Evolutionary conservation across 2,329 filamentous ascomycete species (phyloP), one percentile per base, ranked within the genome.

Genomic region (Neopestalotiopsis sp.): DNA sequence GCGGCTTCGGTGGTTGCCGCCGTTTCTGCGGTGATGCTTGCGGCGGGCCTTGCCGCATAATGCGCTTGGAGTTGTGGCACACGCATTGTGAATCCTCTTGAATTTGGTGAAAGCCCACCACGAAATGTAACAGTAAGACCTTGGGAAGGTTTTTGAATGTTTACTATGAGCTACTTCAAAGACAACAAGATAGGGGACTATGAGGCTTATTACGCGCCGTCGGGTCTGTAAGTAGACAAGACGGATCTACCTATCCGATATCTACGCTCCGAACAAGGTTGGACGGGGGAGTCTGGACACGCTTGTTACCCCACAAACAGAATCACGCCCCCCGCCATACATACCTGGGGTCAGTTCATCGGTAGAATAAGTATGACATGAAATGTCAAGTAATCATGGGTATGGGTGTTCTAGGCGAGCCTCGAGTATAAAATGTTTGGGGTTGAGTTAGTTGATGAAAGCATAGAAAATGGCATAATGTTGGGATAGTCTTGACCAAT

Each of bases 81-180:
- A n/a, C 65, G 65, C 65, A 61, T 65, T 17, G 20, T 65, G 32
- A 13, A 14, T 20, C 30, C 24, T 52, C 45, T 20, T n/a, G 20
- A 9, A 28, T 28, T 20, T 52, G 45, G 17, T 10, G 20, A 52
- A n/a, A 9, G 1, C 9, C 45, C 20, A 10, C 20, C 13, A 5
- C 13, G n/a, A 13, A 5, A 49, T 49, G 42, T 7, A 49, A 49
- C 24, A 28, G 3, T 4, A 28, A 28, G 24, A 28, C 24, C 24
- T 28, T 28, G 3, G 3, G 24, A 28, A 28, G 24, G 24, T 3
- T 28, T 28, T 28, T n/a, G 13, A 49, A 49, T 49, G 14, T 20
- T 20, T 52, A 24, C 24, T 2, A 9, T 52, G 24, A 9, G 0
- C 1, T 52, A 12, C n/a, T 17, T 2, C 45, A 52, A 2, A 52